These are phyloP conservation scores for Mortierella antarctica DNA, from an alignment of 192 early-diverging fungal species.

Conservation along the genomic window DNA sequence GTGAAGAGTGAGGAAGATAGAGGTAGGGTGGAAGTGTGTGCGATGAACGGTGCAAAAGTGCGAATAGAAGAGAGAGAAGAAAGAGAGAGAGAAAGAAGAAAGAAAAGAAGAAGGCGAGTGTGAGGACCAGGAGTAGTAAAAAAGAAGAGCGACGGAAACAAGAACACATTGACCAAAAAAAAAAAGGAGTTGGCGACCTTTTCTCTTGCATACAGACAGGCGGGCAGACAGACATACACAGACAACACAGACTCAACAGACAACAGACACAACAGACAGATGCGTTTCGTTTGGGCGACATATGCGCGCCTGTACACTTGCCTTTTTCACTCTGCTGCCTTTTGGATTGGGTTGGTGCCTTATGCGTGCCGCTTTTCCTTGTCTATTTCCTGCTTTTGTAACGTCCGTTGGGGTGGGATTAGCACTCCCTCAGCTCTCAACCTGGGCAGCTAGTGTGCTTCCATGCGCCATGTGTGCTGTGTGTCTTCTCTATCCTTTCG, in stretches of 20 bases:
- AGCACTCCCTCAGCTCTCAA: too few relatives aligned
- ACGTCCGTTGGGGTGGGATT: too few relatives aligned
- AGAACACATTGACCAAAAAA: neutral
- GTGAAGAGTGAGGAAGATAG: neutral
- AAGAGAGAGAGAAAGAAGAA: neutral
- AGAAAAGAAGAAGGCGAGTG: neutral
- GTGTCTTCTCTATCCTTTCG: too few relatives aligned
- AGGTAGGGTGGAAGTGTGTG: neutral
- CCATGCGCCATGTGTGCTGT: too few relatives aligned
- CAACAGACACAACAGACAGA: neutral
- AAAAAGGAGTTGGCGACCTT: neutral
- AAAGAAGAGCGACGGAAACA: slow-evolving; percentile 3
- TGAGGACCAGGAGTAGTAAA: neutral
- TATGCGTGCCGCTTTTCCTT: slow-evolving; percentile 4
- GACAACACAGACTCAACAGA: too few relatives aligned
- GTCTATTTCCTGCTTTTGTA: slow-evolving; percentile 7
- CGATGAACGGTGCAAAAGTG: neutral
- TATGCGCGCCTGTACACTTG: neutral
- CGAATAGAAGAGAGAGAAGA: slow-evolving; percentile 4
- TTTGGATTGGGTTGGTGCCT: neutral
- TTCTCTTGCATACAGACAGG: too few relatives aligned
- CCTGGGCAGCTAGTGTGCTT: too few relatives aligned
- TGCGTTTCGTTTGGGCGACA: neutral
- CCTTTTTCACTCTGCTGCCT: neutral
- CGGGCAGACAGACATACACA: too few relatives aligned